Evolutionary conservation across 768 basidiomycete species (phyloP).

Genomic region (Pholiota conissans): DNA sequence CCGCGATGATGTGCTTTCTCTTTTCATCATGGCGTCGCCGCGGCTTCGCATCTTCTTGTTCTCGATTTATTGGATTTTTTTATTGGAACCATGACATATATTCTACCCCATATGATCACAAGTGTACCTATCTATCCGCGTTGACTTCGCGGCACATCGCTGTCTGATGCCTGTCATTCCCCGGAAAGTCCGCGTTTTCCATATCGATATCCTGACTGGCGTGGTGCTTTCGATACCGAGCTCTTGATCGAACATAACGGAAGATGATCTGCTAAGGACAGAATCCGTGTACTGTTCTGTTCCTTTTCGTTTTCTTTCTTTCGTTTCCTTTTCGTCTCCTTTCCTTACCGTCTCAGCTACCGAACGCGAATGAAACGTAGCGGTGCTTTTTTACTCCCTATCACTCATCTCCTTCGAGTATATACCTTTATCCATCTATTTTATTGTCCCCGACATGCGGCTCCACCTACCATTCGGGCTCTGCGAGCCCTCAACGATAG

Average conservation of each 20-base stretch:
- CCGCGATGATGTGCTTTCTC: too few species aligned
- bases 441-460: conserved; percentile 3
- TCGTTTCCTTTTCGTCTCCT: too few species aligned
- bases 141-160: background rate
- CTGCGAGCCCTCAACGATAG: too few species aligned
- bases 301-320: too few species aligned
- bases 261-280: too few species aligned
- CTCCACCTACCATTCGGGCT: background rate
- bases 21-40: too few species aligned
- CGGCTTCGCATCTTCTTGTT: background rate
- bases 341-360: background rate
- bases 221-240: background rate
- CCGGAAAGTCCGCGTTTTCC: background rate
- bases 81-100: background rate
- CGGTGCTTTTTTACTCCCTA: too few species aligned
- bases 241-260: background rate
- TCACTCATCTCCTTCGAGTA: conserved; percentile 1
- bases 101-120: background rate
- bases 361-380: too few species aligned
- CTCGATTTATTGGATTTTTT: background rate
- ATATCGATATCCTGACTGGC: background rate
- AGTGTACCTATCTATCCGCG: background rate
- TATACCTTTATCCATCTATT: background rate
- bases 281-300: too few species aligned
- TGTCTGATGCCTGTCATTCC: background rate